These are phyloP conservation scores for Fusarium chaquense DNA, from an alignment of 2,329 filamentous ascomycete species.

Conservation along the genomic window DNA sequence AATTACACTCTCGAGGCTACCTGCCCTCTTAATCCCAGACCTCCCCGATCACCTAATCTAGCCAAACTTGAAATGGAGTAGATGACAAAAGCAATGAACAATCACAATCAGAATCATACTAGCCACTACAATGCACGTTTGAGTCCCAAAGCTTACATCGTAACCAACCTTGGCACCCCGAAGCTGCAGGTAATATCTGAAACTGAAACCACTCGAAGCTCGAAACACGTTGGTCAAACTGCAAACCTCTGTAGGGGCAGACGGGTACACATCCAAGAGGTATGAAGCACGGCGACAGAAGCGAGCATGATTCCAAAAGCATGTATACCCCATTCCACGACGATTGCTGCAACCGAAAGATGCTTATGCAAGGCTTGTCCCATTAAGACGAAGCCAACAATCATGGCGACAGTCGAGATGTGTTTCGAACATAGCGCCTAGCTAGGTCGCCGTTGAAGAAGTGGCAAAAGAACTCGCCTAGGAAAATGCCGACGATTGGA, in stretches of 20 bases:
- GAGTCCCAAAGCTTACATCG: slow-evolving; percentile 55
- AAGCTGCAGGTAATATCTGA: slow-evolving; percentile 60
- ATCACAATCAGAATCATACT: slow-evolving; percentile 47
- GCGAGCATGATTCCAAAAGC: slow-evolving; percentile 66
- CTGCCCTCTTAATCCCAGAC: no score
- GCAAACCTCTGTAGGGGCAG: slow-evolving; percentile 60
- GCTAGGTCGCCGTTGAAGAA: slow-evolving; percentile 67
- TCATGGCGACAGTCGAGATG: no score
- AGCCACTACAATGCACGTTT: slow-evolving; percentile 48
- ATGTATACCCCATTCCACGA: slow-evolving; percentile 62
- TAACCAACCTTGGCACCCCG: slow-evolving; percentile 57
- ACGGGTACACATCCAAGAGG: slow-evolving; percentile 62
- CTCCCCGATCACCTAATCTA: slow-evolving; percentile 14
- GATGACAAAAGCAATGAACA: slow-evolving; percentile 28
- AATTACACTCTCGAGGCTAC: no score
- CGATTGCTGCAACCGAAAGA: slow-evolving; percentile 50
- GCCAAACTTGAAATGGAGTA: slow-evolving; percentile 16
- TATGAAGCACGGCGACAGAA: slow-evolving; percentile 63
- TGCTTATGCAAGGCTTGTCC: slow-evolving; percentile 63
- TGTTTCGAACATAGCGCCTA: slow-evolving; percentile 55
- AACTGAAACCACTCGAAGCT: slow-evolving; percentile 60
- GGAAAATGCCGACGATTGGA: slow-evolving; percentile 64
- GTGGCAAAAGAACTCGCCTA: slow-evolving; percentile 67
- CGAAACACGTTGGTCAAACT: slow-evolving; percentile 56
- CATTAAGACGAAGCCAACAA: slow-evolving; percentile 50